Evolutionary conservation across 805 yeast genomes (phyloP).

Genomic region (Cyberlindnera subsufficiens): DNA sequence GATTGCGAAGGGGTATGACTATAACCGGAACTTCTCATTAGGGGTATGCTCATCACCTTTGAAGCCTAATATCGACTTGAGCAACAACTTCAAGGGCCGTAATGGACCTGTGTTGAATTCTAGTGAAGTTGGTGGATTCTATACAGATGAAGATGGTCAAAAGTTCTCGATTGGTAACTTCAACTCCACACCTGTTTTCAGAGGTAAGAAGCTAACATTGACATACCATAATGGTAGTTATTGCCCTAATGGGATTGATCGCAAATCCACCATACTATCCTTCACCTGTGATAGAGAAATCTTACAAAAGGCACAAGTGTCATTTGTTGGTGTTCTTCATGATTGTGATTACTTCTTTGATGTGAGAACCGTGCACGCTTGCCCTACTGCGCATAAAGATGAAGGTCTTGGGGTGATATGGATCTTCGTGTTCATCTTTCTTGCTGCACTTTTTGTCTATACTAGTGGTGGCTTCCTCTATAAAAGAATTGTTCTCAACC

Average conservation of each 20-base stretch:
- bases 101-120: constrained; percentile 24
- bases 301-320: constrained; percentile 54
- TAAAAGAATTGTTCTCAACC: constrained; percentile 29
- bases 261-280: constrained; percentile 60
- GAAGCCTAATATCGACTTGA: constrained; percentile 19
- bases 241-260: constrained; percentile 49
- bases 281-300: constrained; percentile 79
- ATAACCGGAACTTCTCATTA: constrained; percentile 64
- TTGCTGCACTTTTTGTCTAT: constrained; percentile 36
- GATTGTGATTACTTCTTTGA: constrained; percentile 84
- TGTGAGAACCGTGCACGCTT: constrained; percentile 78
- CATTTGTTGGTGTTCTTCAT: constrained; percentile 64
- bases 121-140: constrained; percentile 51
- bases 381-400: constrained; percentile 69
- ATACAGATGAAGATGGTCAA: constrained; percentile 38
- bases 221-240: constrained; percentile 66
- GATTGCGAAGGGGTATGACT: constrained; percentile 67
- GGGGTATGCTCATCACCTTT: constrained; percentile 65
- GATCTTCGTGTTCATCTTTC: constrained; percentile 50
- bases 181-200: constrained; percentile 53
- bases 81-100: constrained; percentile 21
- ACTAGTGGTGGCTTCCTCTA: constrained; percentile 36
- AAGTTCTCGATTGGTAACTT: constrained; percentile 56
- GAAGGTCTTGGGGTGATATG: constrained; percentile 62
- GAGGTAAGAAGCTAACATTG: constrained; percentile 66